Base-by-base conservation (phyloP, 306 rosid genomes). In the Fragaria vesca region DNA sequence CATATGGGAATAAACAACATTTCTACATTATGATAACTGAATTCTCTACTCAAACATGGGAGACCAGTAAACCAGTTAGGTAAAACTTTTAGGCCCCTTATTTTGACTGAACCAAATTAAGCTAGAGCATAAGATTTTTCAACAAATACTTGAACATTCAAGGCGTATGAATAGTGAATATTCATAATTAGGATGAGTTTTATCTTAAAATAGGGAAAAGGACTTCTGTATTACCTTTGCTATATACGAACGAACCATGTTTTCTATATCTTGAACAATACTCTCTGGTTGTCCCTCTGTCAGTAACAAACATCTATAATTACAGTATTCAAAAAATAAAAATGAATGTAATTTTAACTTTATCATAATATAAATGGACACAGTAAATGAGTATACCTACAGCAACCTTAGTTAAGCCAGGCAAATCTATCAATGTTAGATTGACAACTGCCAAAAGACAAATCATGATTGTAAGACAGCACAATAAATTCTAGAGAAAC, bases 211-310 rank as follows among this genome's bases (percentile, higher is more conserved):
- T 5, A 71, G 68, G 13, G 40, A 1, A 42, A 73, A 8, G 4
- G 6, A 57, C 47, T 45, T 79, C 69, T 74, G n/a, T 30, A 16
- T 73, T 88, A 92, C 95, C 96, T 92, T 90, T 65, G 80, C 89
- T 76, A 90, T 87, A 73, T 90, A 90, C 55, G 95, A 84, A 66
- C 76, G 90, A 73, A 92, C 89, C 93, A 90, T 87, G 83, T 61
- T 81, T 83, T 92, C 97, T 76, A 92, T 92, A 60, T 92, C 97
- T 45, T 82, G 85, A 84, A 90, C 93, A 79, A 92, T 81, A 78
- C 83, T 86, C 81, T 90, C 92, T 67, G 91, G 87, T 78, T 92
- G 97, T 73, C 91, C 97, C 79, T 88, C 97, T 92, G 82, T 54
- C 65, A 79, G 79, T 70, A 81, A 51, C 50, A 72, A 81, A 78